Evolutionary conservation across 1,139 yeast genomes (phyloP).

Genomic region (Magnusiomyces clavatus): DNA sequence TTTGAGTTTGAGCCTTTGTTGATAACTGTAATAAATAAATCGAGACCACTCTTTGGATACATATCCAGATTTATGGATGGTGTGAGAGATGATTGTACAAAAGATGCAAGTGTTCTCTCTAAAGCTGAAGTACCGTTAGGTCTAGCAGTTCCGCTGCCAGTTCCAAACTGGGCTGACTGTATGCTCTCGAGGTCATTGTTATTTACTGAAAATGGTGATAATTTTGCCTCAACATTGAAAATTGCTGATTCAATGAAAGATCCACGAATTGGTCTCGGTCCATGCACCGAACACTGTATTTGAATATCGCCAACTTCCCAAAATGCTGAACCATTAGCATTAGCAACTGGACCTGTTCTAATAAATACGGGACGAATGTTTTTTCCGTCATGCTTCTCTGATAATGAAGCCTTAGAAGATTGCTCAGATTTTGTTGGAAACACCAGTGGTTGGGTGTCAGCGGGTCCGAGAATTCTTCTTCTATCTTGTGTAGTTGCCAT

Average conservation of each 20-base stretch:
- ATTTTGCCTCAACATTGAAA: slow-evolving; percentile 58
- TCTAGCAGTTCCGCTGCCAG: slow-evolving; percentile 20
- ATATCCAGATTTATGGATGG: slow-evolving; percentile 59
- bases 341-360: slow-evolving; percentile 56
- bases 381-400: neutral
- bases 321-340: slow-evolving; percentile 80
- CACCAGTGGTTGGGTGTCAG: slow-evolving; percentile 26
- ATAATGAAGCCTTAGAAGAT: neutral
- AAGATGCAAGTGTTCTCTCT: slow-evolving; percentile 48
- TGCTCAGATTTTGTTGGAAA: slow-evolving; percentile 9
- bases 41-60: slow-evolving; percentile 87
- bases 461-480: slow-evolving; percentile 34
- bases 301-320: slow-evolving; percentile 59
- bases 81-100: slow-evolving; percentile 49
- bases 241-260: slow-evolving; percentile 64
- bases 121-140: slow-evolving; percentile 31
- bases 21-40: slow-evolving; percentile 63
- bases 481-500: slow-evolving; percentile 24
- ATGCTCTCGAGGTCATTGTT: slow-evolving; percentile 11
- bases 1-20: slow-evolving; percentile 38
- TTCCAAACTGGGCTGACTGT: slow-evolving; percentile 11
- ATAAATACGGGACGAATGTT: slow-evolving; percentile 28
- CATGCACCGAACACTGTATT: slow-evolving; percentile 68
- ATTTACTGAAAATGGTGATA: slow-evolving; percentile 41
- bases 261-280: slow-evolving; percentile 82